Evolutionary conservation across 805 yeast species (phyloP).

Genomic region (Saturnispora halmiae): DNA sequence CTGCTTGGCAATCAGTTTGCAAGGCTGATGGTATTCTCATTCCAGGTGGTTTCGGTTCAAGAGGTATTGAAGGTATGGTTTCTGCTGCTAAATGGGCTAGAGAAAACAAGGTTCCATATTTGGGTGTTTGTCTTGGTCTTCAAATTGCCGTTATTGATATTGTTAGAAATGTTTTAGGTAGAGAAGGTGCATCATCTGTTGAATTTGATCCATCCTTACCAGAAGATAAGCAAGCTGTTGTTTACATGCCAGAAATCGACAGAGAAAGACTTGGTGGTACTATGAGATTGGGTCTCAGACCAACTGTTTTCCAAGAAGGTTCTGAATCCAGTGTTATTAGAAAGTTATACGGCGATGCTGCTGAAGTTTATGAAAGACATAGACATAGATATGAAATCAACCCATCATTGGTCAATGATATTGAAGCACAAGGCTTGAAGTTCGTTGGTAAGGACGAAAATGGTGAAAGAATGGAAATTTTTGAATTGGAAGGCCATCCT

Average conservation of each 20-base stretch:
- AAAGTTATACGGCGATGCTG: conserved; percentile 66
- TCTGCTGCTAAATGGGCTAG: conserved; percentile 98
- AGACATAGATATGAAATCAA: conserved; percentile 98
- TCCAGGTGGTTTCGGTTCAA: conserved; percentile 96
- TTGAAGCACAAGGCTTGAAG: conserved; percentile 71
- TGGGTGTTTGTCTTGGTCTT: conserved; percentile 96
- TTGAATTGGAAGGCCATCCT: conserved; percentile 81
- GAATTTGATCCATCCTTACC: conserved; percentile 65
- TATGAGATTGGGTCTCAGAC: conserved; percentile 94
- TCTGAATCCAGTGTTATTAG: conserved; percentile 56
- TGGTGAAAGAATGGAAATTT: conserved; percentile 86
- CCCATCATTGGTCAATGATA: conserved; percentile 62
- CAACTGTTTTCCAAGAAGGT: conserved; percentile 67
- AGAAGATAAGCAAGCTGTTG: conserved; percentile 65
- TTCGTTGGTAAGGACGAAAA: conserved; percentile 93
- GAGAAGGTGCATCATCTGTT: conserved; percentile 61
- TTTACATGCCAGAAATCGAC: conserved; percentile 98
- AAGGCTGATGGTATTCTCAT: conserved; percentile 94
- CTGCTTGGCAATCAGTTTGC: conserved; percentile 91
- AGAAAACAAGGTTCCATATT: conserved; percentile 83
- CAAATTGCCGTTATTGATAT: conserved; percentile 96
- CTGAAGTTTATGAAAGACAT: conserved; percentile 80
- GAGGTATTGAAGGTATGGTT: conserved; percentile 99
- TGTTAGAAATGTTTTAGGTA: conserved; percentile 69
- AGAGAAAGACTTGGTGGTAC: conserved; percentile 96